Evolutionary conservation across 306 rosid species (phyloP).

Genomic region (Arachis stenosperma): DNA sequence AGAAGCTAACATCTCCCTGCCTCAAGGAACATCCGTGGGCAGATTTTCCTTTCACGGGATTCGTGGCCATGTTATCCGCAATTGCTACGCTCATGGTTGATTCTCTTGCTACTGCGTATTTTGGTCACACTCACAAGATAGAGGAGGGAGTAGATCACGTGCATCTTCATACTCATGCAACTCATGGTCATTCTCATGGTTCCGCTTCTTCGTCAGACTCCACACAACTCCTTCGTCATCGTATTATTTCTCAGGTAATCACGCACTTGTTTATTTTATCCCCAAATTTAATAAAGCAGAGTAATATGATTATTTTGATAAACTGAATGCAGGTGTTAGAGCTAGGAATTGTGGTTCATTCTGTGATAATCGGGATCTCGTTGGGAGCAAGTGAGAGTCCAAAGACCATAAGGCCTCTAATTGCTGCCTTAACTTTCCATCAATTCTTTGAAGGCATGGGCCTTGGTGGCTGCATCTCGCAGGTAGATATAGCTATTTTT

Average conservation of each 20-base stretch:
- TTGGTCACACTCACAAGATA: conserved; percentile 28
- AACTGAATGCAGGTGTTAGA: conserved; percentile 52
- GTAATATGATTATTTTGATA: background rate
- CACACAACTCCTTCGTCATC: conserved; percentile 51
- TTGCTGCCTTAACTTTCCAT: conserved; percentile 64
- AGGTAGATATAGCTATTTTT: conserved; percentile 37
- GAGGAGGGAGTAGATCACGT: conserved; percentile 42
- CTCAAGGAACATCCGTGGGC: conserved; percentile 43
- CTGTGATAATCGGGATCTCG: conserved; percentile 61
- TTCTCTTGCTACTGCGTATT: conserved; percentile 47
- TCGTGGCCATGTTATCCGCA: conserved; percentile 53
- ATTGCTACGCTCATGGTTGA: conserved; percentile 56
- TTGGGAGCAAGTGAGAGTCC: conserved; percentile 51
- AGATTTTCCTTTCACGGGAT: conserved; percentile 49
- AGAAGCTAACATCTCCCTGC: conserved; percentile 47
- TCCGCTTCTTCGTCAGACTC: conserved; percentile 13
- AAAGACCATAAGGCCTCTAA: conserved; percentile 49
- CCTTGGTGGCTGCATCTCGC: conserved; percentile 69
- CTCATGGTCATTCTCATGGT: conserved; percentile 78
- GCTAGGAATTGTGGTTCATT: conserved; percentile 65
- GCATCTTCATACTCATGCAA: conserved; percentile 64
- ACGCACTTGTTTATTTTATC: too few relatives aligned
- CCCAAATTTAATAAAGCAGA: too few relatives aligned
- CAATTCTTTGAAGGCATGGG: conserved; percentile 70
- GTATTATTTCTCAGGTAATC: conserved; percentile 65